phyloP scores from a whole-genome alignment of 345 rosid species.

The Populus deltoides region DNA sequence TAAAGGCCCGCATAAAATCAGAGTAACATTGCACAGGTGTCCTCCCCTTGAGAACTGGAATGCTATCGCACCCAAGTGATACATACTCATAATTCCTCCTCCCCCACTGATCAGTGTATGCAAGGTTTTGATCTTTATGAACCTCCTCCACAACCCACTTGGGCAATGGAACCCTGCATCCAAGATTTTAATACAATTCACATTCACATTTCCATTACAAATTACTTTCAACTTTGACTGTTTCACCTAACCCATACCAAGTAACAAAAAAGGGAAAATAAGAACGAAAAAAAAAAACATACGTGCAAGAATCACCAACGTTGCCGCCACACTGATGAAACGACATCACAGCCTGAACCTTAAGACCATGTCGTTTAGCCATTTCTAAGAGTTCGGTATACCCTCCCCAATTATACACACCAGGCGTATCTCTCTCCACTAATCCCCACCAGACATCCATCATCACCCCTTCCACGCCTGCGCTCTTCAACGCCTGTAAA shows the following conservation, averaged over 20 bases:
- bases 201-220: neutral
- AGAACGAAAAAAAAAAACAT: slow-evolving; percentile 15
- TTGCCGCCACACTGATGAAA: slow-evolving; percentile 99
- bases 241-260: neutral
- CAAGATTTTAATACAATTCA: neutral
- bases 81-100: slow-evolving; percentile 85
- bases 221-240: neutral
- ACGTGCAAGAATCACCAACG: slow-evolving; percentile 96
- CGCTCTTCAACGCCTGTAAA: slow-evolving; percentile 87
- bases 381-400: slow-evolving; percentile 77
- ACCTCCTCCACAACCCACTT: slow-evolving; percentile 84
- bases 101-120: slow-evolving; percentile 99
- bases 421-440: slow-evolving; percentile 86
- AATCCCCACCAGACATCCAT: slow-evolving; percentile 99
- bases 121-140: slow-evolving; percentile 65
- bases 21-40: slow-evolving; percentile 89
- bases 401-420: slow-evolving; percentile 93
- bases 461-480: slow-evolving; percentile 96
- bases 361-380: slow-evolving; percentile 85
- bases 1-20: slow-evolving; percentile 92
- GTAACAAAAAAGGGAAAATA: neutral
- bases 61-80: slow-evolving; percentile 87
- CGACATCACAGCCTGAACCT: slow-evolving; percentile 98
- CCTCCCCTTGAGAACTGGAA: slow-evolving; percentile 83
- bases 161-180: slow-evolving; percentile 77